Base-by-base conservation (phyloP, 1,284 basidiomycete genomes). In the Amylostereum areolatum region DNA sequence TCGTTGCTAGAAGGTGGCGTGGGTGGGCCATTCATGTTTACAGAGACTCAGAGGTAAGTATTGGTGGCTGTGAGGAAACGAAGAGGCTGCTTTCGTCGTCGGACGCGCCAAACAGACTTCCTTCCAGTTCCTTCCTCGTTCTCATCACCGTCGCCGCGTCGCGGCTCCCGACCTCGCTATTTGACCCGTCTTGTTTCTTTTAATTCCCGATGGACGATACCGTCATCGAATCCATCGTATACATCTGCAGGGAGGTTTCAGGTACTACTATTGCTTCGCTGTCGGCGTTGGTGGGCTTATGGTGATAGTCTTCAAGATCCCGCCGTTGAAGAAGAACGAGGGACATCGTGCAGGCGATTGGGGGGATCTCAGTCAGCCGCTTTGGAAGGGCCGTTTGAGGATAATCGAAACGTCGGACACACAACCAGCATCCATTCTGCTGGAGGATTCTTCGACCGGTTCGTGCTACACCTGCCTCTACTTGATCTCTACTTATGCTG, bases 351-450 rank as follows among this genome's bases (percentile, higher is more conserved):
- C 90, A 8, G 83, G 82, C 48, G 87, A 92, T 58, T 92, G 90
- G 81, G 91, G 91, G 7, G 88, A 93, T 66, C 78, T 92, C 46
- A 79, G 79, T 27, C 64, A 78, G 47, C 90, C 90, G 1, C 68
- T 96, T 24, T 96, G 93, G 92, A 94, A 92, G 63, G 93, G 92
- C 8, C 77, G 92, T n/a, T 68, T 94, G 53, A 76, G 91, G 46
- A 85, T 95, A 56, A 72, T 92, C 40, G 92, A 95, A 66, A 83
- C 80, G 59, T 74, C 77, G 9, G 68, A 71, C 28, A 43, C 41
- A 25, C 10, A 25, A 40, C 75, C 77, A 12, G 81, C 77, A 39
- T 66, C 71, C 27, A 66, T 93, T 50, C 71, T 82, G 50, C 83
- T 93, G 52, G 91, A 93, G 62, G 91, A 93, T 66, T 64, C 71